Base-by-base conservation (phyloP, 805 yeast genomes). In the Sporopachydermia quercuum region DNA sequence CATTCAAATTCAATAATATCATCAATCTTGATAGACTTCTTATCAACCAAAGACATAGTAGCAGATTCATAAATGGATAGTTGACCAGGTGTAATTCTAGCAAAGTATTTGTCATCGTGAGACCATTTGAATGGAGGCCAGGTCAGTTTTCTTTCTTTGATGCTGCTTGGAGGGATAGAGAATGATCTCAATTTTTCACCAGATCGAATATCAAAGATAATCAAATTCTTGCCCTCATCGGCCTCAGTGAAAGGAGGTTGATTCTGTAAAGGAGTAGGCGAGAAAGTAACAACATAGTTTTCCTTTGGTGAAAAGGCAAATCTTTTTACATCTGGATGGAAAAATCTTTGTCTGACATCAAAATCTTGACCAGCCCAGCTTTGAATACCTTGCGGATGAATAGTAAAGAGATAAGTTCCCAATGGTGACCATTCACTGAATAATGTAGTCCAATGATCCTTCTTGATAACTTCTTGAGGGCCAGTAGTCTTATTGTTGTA, bases 81-180 rank as follows among this genome's bases (percentile, higher is more conserved):
- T 27, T 93, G 93, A 45, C 83, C 91, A 41, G 94, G 95, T 39
- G 91, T 89, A 61, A 84, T 74, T 66, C 98, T 80, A 41, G 96
- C 97, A 65, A 94, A 83, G 68, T 77, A 91, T 60, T 74, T 77
- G 62, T 84, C 94, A 62, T 91, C 93, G 52, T 65, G 69, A 36
- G 96, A 84, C 97, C 97, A 91, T 64, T 86, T 86, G 58, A 91
- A 78, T 53, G 89, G 74, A 38, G 98, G 98, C 98, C 98, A 91
- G 76, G 77, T 73, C 43, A 70, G 74, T 62, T 71, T 74, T 61
- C 71, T 71, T 63, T 54, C 76, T 78, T 55, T 78, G 65, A 54
- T 74, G 68, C 45, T 39, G 18, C 37, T 47, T 45, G 84, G 82
- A 43, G 89, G 83, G 53, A 89, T 68, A 19, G 96, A 93, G 71